A percentile compares a stretch with the other conserved stretches of the same genome.
These are phyloP conservation scores for Aspergillus pseudonomiae DNA, from an alignment of 2,329 filamentous ascomycete genomes.

Conservation along the genomic window DNA sequence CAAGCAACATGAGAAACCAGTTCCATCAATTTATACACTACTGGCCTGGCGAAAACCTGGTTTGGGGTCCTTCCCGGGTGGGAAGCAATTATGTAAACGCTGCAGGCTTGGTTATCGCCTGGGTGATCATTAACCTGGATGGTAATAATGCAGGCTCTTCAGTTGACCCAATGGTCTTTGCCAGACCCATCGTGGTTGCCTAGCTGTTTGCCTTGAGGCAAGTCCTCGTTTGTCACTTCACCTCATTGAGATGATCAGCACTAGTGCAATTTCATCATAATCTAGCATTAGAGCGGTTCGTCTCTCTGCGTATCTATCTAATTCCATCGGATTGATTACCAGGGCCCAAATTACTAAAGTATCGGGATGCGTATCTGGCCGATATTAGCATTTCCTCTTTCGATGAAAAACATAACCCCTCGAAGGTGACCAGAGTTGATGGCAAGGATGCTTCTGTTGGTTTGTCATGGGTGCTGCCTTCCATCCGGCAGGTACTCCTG, in stretches of 20 bases:
- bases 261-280: background rate
- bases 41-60: background rate
- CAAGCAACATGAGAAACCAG: background rate
- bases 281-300: background rate
- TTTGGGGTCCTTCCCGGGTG: background rate
- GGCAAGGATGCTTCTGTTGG: background rate
- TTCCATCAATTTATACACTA: background rate
- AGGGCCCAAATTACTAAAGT: background rate
- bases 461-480: background rate
- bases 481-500: no score
- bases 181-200: conserved; percentile 56
- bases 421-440: background rate
- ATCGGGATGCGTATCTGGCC: background rate
- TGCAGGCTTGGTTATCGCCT: background rate
- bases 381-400: background rate
- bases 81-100: background rate
- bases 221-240: background rate
- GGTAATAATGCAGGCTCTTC: conserved; percentile 18
- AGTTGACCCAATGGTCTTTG: conserved; percentile 45
- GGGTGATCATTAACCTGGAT: conserved; percentile 67
- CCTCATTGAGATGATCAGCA: background rate
- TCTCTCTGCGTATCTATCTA: background rate
- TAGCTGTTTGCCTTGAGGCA: conserved; percentile 31
- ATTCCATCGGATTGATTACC: background rate
- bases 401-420: background rate